Base-by-base conservation (phyloP, 495 filamentous ascomycete species). In the Aspergillus indologenus region DNA sequence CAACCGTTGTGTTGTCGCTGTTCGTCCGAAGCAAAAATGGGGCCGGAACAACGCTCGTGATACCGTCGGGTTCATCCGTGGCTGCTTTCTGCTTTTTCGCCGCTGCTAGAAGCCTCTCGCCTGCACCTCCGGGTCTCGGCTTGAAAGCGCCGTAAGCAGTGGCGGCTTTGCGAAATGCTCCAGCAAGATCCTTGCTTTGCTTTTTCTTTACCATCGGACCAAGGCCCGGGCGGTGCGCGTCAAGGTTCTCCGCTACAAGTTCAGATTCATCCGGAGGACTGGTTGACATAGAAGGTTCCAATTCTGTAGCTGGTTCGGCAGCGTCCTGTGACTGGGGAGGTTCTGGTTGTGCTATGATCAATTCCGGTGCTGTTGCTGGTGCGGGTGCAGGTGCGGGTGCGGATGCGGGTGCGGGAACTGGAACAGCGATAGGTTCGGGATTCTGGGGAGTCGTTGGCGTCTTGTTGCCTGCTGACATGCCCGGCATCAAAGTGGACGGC, bases 151-250 rank as follows among this genome's bases (percentile, higher is more conserved):
- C 82, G 57, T 89, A 87, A n/a, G 91, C 85, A 31, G 81, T 85
- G 14, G 94, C 92, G 34, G 91, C 92, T 68, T 91, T 92, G 65
- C 88, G 87, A 59, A 97, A 86, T n/a, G 83, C 78, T 34, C 85
- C 86, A 23, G 89, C 90, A 63, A 94, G 79, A 45, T 94, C 88
- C 29, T 77, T 81, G 49, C 72, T 81, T 0, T 85, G 86, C 63
- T 83, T 84, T 57, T 91, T 87, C 71, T 92, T 94, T 56, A 96
- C 86, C 91, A 96, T 96, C 42, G 91, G 90, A 0, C 90, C 91
- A 20, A 96, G 83, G 1, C 91, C 92, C 26, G 92, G 92, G 19
- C 90, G 83, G 62, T 84, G 79, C 23, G 67, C 70, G 45, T 81
- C 81, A 7, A 40, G 12, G 15, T 72, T 81, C 23, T 88, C 85